Percentiles rank a stretch among this genome's conserved stretches.
Conservation (phyloP, 192 early-diverging fungal species). For the Entomortierella parvispora region DNA sequence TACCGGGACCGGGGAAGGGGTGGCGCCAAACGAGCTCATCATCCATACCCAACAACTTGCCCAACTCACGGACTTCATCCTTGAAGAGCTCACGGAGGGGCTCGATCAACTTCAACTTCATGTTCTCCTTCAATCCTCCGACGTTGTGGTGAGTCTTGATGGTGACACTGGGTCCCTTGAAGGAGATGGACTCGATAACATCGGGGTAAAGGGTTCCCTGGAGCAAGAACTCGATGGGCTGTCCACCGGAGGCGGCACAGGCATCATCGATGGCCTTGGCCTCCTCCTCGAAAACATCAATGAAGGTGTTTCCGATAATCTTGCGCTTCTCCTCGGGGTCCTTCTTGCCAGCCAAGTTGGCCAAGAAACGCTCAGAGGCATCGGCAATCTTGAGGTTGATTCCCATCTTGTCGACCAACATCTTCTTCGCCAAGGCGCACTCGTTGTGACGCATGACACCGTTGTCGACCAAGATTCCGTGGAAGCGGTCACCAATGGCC, state of each 20-base stretch:
- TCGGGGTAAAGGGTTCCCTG: conserved; percentile 99
- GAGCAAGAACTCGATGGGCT: conserved; percentile 92
- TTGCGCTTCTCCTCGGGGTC: conserved; percentile 99
- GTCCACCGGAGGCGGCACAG: conserved; percentile 74
- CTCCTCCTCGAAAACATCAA: conserved; percentile 97
- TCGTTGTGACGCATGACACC: conserved; percentile 99
- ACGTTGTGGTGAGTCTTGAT: conserved; percentile 99
- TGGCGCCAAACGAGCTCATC: conserved; percentile 98
- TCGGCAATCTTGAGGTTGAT: conserved; percentile 97
- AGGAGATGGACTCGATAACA: conserved; percentile 98
- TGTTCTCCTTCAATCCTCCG: conserved; percentile 94
- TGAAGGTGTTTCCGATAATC: conserved; percentile 99
- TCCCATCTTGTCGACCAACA: conserved; percentile 87
- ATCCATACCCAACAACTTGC: conserved; percentile 86
- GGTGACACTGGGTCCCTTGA: conserved; percentile 98
- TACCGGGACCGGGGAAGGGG: conserved; percentile 99
- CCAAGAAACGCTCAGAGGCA: conserved; percentile 85
- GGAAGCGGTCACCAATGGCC: conserved; percentile 98
- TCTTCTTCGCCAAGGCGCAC: conserved; percentile 86
- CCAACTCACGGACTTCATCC: conserved; percentile 99
- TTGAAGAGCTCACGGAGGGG: conserved; percentile 99
- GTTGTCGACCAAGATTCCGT: conserved; percentile 97
- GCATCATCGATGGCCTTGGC: conserved; percentile 87
- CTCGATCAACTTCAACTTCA: conserved; percentile 98
- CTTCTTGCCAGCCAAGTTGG: conserved; percentile 87